These are phyloP conservation scores for Lactarius sp. DNA, from an alignment of 768 basidiomycete genomes.

Conservation along the genomic window DNA sequence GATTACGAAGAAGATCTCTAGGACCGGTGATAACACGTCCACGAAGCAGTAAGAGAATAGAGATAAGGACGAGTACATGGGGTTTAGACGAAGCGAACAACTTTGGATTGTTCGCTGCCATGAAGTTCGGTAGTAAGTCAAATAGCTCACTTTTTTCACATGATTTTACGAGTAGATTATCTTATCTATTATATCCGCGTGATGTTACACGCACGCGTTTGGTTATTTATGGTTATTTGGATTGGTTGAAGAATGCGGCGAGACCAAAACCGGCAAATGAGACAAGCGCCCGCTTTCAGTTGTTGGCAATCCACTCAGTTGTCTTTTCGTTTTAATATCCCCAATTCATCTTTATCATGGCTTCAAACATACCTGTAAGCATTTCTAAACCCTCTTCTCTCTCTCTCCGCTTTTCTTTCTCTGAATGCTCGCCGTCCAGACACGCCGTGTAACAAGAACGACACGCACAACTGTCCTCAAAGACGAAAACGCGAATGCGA, in stretches of 20 bases:
- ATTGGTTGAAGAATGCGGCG: conserved; percentile 32
- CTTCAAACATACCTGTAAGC: conserved; percentile 45
- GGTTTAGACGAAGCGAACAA: neutral
- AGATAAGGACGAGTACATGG: conserved; percentile 10
- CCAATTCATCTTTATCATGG: conserved; percentile 28
- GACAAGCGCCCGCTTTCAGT: conserved; percentile 1
- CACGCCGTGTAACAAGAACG: conserved; percentile 58
- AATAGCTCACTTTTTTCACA: neutral
- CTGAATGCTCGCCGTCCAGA: conserved; percentile 35
- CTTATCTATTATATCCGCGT: conserved; percentile 30
- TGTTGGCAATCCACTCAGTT: conserved; percentile 6
- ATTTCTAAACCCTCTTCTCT: neutral
- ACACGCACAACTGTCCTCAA: conserved; percentile 49
- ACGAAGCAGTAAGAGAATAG: conserved; percentile 13
- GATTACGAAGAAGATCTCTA: conserved; percentile 13
- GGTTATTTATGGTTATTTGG: conserved; percentile 35
- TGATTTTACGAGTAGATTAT: conserved; percentile 8
- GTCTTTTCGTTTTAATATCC: neutral
- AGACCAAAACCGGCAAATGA: conserved; percentile 23
- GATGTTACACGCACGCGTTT: conserved; percentile 37
- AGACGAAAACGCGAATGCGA: conserved; percentile 63
- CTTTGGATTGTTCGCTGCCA: neutral
- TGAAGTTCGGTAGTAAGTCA: neutral
- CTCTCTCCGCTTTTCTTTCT: neutral
- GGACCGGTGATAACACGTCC: conserved; percentile 21